Evolutionary conservation across 1,139 yeast genomes (phyloP).

Genomic region (Arxiozyma telluris): DNA sequence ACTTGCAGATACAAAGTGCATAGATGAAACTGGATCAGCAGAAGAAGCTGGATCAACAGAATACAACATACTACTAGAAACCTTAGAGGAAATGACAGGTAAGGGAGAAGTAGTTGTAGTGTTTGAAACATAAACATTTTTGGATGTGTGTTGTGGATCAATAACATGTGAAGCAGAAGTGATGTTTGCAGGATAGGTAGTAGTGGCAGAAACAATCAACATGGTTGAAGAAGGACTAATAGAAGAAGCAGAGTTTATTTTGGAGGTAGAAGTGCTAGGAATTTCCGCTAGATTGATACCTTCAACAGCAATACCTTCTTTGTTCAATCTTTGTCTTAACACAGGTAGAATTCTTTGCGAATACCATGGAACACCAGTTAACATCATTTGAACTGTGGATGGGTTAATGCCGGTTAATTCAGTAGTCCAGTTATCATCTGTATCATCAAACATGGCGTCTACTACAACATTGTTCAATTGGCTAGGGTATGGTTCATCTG

Average conservation of each 20-base stretch:
- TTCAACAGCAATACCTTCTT: not conserved
- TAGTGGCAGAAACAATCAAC: not conserved
- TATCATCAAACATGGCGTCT: not conserved
- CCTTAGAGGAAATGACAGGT: no score
- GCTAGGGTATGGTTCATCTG: slow-evolving; percentile 6
- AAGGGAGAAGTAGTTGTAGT: no score
- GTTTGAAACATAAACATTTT: no score
- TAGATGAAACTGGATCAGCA: no score
- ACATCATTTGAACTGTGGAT: slow-evolving; percentile 26
- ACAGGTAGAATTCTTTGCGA: slow-evolving; percentile 27
- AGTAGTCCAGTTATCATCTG: slow-evolving; percentile 1
- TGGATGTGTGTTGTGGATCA: no score
- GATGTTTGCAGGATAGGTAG: not conserved
- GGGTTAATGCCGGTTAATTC: slow-evolving; percentile 4
- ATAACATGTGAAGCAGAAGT: no score
- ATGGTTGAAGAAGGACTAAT: not conserved
- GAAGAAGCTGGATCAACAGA: no score
- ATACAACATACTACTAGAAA: no score
- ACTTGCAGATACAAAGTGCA: no score
- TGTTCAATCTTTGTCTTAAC: not conserved
- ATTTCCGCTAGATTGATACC: not conserved
- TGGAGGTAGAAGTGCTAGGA: not conserved
- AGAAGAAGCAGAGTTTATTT: not conserved
- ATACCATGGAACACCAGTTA: slow-evolving; percentile 38
- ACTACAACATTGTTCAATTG: not conserved